phyloP scores from a whole-genome alignment of 164 flowering plant species.

The Kingdonia uniflora region DNA sequence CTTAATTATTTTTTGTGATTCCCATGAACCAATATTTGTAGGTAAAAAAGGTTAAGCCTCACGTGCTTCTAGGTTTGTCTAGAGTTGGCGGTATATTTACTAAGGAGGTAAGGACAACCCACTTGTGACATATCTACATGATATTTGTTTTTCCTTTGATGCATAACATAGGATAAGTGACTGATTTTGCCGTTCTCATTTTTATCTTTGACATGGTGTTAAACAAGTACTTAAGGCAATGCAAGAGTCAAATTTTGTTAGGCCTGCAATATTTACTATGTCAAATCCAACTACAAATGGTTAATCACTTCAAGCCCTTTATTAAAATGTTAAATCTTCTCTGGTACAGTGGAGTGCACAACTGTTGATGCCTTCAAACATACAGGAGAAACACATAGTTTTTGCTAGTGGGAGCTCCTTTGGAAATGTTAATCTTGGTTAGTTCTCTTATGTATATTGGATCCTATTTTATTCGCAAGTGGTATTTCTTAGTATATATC shows the following conservation, averaged over 20 bases:
- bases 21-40: slow-evolving; percentile 13
- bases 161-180: too few species aligned
- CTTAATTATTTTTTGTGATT: too few species aligned
- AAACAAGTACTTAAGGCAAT: slow-evolving; percentile 82
- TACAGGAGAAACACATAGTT: slow-evolving; percentile 83
- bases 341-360: slow-evolving; percentile 85
- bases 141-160: too few species aligned
- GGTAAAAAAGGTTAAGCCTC: slow-evolving; percentile 87
- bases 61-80: slow-evolving; percentile 89
- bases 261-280: slow-evolving; percentile 99
- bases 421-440: slow-evolving; percentile 74
- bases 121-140: too few species aligned
- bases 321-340: not conserved
- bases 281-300: slow-evolving; percentile 98
- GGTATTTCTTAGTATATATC: too few species aligned
- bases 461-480: too few species aligned
- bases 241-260: slow-evolving; percentile 73
- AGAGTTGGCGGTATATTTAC: slow-evolving; percentile 89
- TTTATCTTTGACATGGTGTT: slow-evolving; percentile 1
- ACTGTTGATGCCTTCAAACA: slow-evolving; percentile 87
- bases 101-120: slow-evolving; percentile 71
- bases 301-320: slow-evolving; percentile 13
- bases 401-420: slow-evolving; percentile 99
- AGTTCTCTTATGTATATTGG: too few species aligned
- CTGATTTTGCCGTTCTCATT: too few species aligned